Conservation (phyloP, 441 rosid genomes). For the Euphorbia schlechtendalii region DNA sequence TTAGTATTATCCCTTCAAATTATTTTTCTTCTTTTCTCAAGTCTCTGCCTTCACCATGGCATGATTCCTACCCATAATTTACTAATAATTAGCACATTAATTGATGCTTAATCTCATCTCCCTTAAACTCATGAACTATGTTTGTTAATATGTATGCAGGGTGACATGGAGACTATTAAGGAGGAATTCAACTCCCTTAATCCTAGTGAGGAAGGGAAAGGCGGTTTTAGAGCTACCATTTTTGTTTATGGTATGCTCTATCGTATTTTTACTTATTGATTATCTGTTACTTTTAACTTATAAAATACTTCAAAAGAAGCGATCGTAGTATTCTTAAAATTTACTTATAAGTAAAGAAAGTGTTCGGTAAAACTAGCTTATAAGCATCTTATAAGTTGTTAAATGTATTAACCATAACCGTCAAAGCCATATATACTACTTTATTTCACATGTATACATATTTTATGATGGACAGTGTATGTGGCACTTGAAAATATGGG, state of each 20-base stretch:
- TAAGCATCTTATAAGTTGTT: too few species aligned
- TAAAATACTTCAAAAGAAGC: too few species aligned
- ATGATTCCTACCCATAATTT: background rate
- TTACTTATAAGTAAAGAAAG: too few species aligned
- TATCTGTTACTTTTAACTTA: too few species aligned
- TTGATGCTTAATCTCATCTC: background rate
- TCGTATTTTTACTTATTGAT: too few species aligned
- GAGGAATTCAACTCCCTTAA: constrained; percentile 4
- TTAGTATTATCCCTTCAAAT: background rate
- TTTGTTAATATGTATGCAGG: background rate
- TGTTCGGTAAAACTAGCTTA: too few species aligned
- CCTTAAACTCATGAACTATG: background rate
- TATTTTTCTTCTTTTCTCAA: too few species aligned
- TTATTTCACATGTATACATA: too few species aligned
- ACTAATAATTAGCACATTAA: too few species aligned
- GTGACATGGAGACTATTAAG: constrained; percentile 10
- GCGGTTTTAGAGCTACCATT: constrained; percentile 47
- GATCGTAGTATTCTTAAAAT: too few species aligned
- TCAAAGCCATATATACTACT: too few species aligned
- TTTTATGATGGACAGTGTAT: background rate
- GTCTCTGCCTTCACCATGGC: background rate
- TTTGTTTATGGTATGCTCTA: constrained; percentile 35
- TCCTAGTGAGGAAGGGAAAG: constrained; percentile 21
- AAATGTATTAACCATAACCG: too few species aligned
- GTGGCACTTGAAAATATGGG: constrained; percentile 48